phyloP scores from a whole-genome alignment of 805 yeast species.

The Wickerhamiella domercqiae region DNA sequence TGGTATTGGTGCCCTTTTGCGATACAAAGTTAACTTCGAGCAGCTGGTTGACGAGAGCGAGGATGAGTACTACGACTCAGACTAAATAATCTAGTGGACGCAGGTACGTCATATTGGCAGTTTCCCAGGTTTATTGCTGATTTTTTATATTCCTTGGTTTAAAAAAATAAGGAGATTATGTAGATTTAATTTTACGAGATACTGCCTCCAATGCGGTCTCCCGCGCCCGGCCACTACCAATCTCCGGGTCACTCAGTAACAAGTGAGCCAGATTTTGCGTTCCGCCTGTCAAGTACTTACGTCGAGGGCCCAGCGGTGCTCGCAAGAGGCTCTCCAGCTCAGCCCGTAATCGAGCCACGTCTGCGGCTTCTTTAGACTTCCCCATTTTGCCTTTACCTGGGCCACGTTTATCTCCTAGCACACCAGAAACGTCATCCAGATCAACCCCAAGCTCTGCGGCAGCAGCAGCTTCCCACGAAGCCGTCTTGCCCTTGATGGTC shows the following conservation, averaged over 20 bases:
- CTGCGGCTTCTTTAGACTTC: constrained; percentile 5
- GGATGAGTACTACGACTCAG: constrained; percentile 71
- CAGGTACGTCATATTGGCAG: background rate
- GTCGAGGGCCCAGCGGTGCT: constrained; percentile 17
- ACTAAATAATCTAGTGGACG: constrained; percentile 6
- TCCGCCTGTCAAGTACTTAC: constrained; percentile 23
- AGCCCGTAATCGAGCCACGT: constrained; percentile 11
- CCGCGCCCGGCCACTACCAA: constrained; percentile 13
- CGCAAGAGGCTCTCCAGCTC: constrained; percentile 18
- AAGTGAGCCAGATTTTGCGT: constrained; percentile 22
- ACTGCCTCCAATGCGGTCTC: constrained; percentile 16
- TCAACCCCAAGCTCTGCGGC: constrained; percentile 89
- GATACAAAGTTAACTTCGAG: constrained; percentile 95
- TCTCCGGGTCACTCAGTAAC: constrained; percentile 12
- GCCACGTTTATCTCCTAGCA: constrained; percentile 32
- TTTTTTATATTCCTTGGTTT: background rate
- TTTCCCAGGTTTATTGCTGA: background rate
- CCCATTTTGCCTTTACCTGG: constrained; percentile 34
- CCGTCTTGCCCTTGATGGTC: constrained; percentile 35
- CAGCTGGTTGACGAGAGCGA: constrained; percentile 80
- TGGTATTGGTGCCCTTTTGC: constrained; percentile 93
- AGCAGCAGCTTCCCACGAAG: constrained; percentile 72
- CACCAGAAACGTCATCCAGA: constrained; percentile 34
- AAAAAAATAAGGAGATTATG: background rate
- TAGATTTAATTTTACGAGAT: constrained; percentile 2